Evolutionary conservation across 192 early-diverging fungal genomes (phyloP).

Genomic region (Rhizophagus prolifer): DNA sequence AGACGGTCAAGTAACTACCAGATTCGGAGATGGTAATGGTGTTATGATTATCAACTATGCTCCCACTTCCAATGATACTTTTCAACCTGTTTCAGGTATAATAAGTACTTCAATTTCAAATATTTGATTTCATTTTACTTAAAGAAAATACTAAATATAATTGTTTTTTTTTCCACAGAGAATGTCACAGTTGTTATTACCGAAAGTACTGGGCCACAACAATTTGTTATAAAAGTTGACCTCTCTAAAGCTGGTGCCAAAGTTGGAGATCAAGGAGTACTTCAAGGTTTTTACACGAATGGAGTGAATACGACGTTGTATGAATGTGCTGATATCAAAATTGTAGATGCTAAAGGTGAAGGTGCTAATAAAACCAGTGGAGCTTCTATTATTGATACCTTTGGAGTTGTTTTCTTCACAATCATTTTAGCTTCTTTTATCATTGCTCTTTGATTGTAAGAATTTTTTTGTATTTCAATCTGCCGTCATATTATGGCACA

Average conservation of each 20-base stretch:
- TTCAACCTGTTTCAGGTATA: background rate
- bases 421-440: too few relatives aligned
- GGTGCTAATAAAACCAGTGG: too few relatives aligned
- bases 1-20: background rate
- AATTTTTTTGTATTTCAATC: too few relatives aligned
- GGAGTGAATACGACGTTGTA: background rate
- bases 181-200: too few relatives aligned
- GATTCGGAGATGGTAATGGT: background rate
- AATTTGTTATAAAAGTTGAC: background rate
- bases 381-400: too few relatives aligned
- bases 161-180: background rate
- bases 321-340: conserved; percentile 18
- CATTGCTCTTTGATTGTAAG: too few relatives aligned
- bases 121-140: background rate
- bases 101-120: background rate
- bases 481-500: too few relatives aligned
- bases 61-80: background rate
- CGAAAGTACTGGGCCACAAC: background rate
- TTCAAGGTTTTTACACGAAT: background rate
- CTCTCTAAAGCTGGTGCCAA: background rate
- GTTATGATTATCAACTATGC: background rate
- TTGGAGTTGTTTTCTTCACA: too few relatives aligned
- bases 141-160: background rate
- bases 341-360: background rate
- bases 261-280: conserved; percentile 14